Conservation (phyloP, 1,284 basidiomycete genomes). For the Trametes pubescens region DNA sequence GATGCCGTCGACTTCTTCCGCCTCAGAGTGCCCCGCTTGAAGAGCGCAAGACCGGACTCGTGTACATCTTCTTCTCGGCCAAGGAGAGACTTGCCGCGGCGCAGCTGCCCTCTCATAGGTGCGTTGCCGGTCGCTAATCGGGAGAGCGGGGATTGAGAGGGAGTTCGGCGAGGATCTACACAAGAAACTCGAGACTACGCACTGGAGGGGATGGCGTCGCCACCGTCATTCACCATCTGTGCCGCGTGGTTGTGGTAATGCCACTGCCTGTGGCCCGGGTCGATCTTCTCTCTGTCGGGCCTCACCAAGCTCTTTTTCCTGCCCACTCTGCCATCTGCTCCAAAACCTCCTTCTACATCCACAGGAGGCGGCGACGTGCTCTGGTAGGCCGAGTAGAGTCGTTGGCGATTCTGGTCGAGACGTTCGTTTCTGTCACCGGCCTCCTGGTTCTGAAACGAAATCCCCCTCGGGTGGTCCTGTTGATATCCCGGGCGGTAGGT, state of each 20-base stretch:
- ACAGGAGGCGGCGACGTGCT: constrained; percentile 47
- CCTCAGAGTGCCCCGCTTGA: constrained; percentile 84
- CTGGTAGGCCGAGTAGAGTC: constrained; percentile 63
- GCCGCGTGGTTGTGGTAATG: constrained; percentile 94
- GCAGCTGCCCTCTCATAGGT: constrained; percentile 69
- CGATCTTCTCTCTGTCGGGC: constrained; percentile 97
- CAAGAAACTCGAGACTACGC: constrained; percentile 45
- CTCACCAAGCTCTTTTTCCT: constrained; percentile 94
- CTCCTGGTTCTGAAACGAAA: constrained; percentile 74
- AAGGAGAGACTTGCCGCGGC: constrained; percentile 88
- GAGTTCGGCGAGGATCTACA: constrained; percentile 11
- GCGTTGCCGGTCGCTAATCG: constrained; percentile 82
- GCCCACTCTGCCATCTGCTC: constrained; percentile 54
- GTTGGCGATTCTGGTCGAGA: constrained; percentile 59
- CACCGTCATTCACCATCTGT: constrained; percentile 76
- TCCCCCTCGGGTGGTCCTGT: constrained; percentile 46
- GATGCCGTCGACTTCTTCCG: constrained; percentile 64
- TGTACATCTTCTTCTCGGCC: constrained; percentile 87
- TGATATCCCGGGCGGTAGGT: constrained; percentile 37
- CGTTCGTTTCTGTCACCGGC: constrained; percentile 67
- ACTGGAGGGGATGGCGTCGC: constrained; percentile 85
- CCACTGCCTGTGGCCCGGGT: constrained; percentile 94
- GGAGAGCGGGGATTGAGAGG: constrained; percentile 18
- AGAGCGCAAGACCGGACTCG: constrained; percentile 87
- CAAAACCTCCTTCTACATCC: constrained; percentile 60